These are phyloP conservation scores for Tubosaeta sp. DNA, from an alignment of 768 basidiomycete species.

Conservation along the genomic window DNA sequence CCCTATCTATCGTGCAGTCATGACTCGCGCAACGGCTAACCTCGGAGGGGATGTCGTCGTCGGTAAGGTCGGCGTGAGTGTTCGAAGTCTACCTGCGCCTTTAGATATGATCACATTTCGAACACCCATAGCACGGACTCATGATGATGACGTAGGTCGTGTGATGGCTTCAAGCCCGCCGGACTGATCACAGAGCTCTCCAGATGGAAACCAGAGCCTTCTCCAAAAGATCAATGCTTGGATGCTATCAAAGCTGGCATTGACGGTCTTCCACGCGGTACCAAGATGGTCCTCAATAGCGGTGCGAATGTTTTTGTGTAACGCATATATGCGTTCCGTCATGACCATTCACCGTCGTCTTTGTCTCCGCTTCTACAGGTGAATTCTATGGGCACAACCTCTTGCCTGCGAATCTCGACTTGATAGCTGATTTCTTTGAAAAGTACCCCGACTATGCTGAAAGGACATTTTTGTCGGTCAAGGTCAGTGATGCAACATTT, in stretches of 20 bases:
- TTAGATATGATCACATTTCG: not conserved
- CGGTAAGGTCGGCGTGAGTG: slow-evolving; percentile 35
- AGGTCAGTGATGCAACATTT: slow-evolving; percentile 6
- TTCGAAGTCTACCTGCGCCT: too few relatives aligned
- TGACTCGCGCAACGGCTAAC: slow-evolving; percentile 28
- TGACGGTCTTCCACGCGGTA: slow-evolving; percentile 37
- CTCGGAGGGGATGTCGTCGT: slow-evolving; percentile 38
- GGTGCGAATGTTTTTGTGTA: slow-evolving; percentile 22
- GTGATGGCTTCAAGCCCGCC: not conserved
- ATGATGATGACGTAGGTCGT: slow-evolving; percentile 53
- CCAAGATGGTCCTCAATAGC: slow-evolving; percentile 47
- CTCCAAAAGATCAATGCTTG: slow-evolving; percentile 55
- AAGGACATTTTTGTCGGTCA: slow-evolving; percentile 27
- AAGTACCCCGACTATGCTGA: slow-evolving; percentile 31
- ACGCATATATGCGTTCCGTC: not conserved
- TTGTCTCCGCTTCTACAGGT: slow-evolving; percentile 27
- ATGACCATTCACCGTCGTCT: not conserved
- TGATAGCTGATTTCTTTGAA: slow-evolving; percentile 45
- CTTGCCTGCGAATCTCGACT: slow-evolving; percentile 39
- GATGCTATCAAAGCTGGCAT: slow-evolving; percentile 55
- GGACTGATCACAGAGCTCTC: not conserved
- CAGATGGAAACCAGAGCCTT: slow-evolving; percentile 42
- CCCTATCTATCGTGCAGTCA: slow-evolving; percentile 1
- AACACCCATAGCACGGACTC: slow-evolving; percentile 39
- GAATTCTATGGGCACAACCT: slow-evolving; percentile 51